phyloP scores from a whole-genome alignment of 2,329 filamentous ascomycete species.

The Purpureocillium lavendulum region DNA sequence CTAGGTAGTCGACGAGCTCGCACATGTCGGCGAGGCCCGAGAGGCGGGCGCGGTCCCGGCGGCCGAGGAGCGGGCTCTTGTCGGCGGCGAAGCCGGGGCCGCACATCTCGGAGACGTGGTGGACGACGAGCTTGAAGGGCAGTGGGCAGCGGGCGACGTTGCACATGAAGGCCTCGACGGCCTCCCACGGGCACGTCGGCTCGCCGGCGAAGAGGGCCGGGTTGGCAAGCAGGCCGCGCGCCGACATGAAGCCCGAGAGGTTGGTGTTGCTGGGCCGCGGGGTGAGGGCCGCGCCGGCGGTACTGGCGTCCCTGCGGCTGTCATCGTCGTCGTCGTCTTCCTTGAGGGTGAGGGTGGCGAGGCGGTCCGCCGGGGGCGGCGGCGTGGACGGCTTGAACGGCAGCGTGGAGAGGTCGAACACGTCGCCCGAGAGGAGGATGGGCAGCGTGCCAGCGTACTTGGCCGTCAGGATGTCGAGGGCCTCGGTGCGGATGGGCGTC shows the following conservation, averaged over 20 bases:
- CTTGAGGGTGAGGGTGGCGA: slow-evolving; percentile 17
- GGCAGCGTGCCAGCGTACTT: slow-evolving; percentile 48
- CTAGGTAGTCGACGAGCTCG: slow-evolving; percentile 53
- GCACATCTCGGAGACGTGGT: slow-evolving; percentile 62
- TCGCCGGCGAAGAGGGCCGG: slow-evolving; percentile 55
- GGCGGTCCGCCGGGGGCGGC: slow-evolving; percentile 18
- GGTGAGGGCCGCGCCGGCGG: slow-evolving; percentile 11
- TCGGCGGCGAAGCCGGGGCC: slow-evolving; percentile 45
- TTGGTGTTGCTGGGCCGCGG: slow-evolving; percentile 33
- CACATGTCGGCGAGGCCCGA: slow-evolving; percentile 42
- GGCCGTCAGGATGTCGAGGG: slow-evolving; percentile 46
- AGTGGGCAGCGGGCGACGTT: slow-evolving; percentile 48
- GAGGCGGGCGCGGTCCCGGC: slow-evolving; percentile 44
- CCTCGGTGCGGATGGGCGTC: slow-evolving; percentile 51
- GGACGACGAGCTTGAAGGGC: slow-evolving; percentile 54
- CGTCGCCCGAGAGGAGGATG: slow-evolving; percentile 60
- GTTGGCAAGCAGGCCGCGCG: slow-evolving; percentile 58
- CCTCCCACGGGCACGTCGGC: slow-evolving; percentile 51
- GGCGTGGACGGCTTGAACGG: slow-evolving; percentile 27
- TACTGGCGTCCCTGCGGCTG: background rate
- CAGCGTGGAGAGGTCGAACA: slow-evolving; percentile 48
- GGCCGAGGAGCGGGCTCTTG: slow-evolving; percentile 44
- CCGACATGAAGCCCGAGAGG: slow-evolving; percentile 60
- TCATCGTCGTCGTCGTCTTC: slow-evolving; percentile 1
- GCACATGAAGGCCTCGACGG: slow-evolving; percentile 54